phyloP scores from a whole-genome alignment of 129 eudicot species.

The Daucus carota region DNA sequence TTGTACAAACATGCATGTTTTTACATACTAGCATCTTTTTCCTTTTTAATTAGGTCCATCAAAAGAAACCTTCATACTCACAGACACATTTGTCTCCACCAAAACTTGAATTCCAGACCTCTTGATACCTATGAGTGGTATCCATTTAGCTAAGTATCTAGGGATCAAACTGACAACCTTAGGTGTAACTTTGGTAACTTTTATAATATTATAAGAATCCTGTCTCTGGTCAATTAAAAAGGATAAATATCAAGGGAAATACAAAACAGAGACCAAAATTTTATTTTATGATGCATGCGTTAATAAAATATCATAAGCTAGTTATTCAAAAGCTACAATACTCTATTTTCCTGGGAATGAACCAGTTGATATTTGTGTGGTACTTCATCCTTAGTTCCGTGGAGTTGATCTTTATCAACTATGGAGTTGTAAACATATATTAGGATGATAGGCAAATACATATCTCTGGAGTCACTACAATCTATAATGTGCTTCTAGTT shows the following conservation, averaged over 20 bases:
- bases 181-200: background rate
- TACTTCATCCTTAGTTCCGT: too few species aligned
- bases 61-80: background rate
- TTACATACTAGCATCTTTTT: background rate
- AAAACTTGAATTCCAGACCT: background rate
- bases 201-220: background rate
- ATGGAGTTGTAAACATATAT: too few species aligned
- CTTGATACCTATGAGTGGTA: background rate
- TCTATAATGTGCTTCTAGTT: background rate
- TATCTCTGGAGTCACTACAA: background rate
- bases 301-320: too few species aligned
- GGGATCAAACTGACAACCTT: background rate
- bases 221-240: background rate
- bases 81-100: background rate
- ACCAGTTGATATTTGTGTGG: background rate
- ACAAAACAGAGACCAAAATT: background rate
- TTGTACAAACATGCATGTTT: background rate
- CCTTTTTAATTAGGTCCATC: background rate
- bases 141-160: background rate
- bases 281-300: too few species aligned
- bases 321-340: background rate
- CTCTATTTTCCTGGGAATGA: background rate
- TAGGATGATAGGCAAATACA: background rate
- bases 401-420: too few species aligned
- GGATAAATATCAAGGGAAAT: too few species aligned